Base-by-base conservation (phyloP, 2,329 filamentous ascomycete species). In the Sarocladium brachiariae region DNA sequence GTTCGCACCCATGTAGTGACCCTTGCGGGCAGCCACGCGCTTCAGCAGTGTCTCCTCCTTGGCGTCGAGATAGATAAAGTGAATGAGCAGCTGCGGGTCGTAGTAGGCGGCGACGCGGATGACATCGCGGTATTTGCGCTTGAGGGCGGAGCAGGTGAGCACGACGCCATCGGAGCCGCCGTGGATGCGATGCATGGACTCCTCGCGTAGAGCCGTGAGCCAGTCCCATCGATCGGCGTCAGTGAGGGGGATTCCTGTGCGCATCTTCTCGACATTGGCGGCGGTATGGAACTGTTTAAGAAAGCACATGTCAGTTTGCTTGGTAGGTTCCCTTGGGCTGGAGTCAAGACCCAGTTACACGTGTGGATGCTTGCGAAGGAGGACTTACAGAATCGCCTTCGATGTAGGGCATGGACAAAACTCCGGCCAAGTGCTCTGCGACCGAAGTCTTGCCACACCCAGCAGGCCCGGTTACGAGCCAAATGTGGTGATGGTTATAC, bases 221-320 rank as follows among this genome's bases (percentile, higher is more conserved):
- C 93, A 99, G 72, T 96, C 92, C 93, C 93, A 97, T 56, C 93
- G 86, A 70, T 99, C 93, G 53, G 84, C 85, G 64, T 99, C 93
- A 51, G 87, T 95, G 31, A 99, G 77, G 2, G 93, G 90, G 51
- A 83, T 84, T 58, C 89, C 89, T 58, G 77, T 77, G 62, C 80
- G 77, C 93, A 99, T 99, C 70, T 97, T 99, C 50, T 91, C 84
- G 59, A 91, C 84, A 70, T 92, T 96, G 61, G 86, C 76, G 27
- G 77, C 70, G 1, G 88, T 83, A 57, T 90, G 87, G 64, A 84
- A 96, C 82, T 86, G 58, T 27, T 7, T 30, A 7, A 7, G 7
- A 31, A 5, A 19, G 43, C 14, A 47, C 16, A n/a, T 48, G 51
- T 45, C 23, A 31, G 58, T 56, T n/a, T n/a, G n/a, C n/a, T n/a